Evolutionary conservation across 108 stramenopile species (phyloP), one percentile per base, ranked within the genome.

Genomic region (Skeletonema grethae): DNA sequence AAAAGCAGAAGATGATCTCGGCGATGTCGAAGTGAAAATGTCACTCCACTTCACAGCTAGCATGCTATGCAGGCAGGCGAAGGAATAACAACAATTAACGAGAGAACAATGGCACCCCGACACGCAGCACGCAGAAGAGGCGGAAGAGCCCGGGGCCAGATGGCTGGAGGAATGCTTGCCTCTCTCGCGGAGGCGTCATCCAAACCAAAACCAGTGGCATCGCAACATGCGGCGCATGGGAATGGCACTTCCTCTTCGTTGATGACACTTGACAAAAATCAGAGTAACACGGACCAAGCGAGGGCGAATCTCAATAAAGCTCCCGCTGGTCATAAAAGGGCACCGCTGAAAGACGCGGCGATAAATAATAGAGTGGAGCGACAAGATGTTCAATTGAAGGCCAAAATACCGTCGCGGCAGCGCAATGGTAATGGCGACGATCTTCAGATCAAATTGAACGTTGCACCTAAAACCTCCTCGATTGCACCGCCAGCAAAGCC

Each of bases 131-230:
- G 70, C 22, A 62, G 53, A n/a, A 62, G 70, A 55, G 70, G 61
- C n/a, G 70, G 70, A 22, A 61, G 70, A 25, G 70, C 61, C 62
- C 70, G 70, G 7, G 70, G 61, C 53, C 70, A 72, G 56, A 61
- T 35, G 20, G 53, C 61, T 31, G 70, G 70, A 15, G 70, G 61
- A 16, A 63, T 72, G 70, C 50, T 63, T 22, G 70, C 61, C 30
- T 32, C 39, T 30, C 61, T 63, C 34, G 22, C 50, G 50, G 50
- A 22, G 7, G 18, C 7, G 50, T 53, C 70, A 5, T 9, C 39
- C 34, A 63, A 63, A 24, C 59, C 59, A 34, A 34, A 60, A 16
- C 8, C 30, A n/a, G 15, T 15, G 24, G 13, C 59, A 60, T 30
- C 32, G 29, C n/a, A 9, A 15, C 30, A 60, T 18, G 31, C 30